Evolutionary conservation across 768 basidiomycete genomes (phyloP).

Genomic region (Termitomyces sp.): DNA sequence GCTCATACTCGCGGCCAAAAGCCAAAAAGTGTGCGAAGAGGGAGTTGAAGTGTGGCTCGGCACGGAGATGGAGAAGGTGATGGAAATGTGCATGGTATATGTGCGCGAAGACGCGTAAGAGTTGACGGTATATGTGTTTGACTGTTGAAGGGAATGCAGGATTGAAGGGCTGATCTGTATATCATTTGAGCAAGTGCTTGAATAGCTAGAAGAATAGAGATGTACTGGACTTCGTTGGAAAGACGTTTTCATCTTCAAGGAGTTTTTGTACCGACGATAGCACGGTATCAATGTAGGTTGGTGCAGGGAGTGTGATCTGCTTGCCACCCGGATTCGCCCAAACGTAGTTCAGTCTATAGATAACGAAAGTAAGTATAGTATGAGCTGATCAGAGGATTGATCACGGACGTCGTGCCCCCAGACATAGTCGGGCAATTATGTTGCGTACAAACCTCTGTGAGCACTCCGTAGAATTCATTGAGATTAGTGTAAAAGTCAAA

Average conservation of each 20-base stretch:
- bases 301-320: constrained; percentile 82
- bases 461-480: constrained; percentile 93
- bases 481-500: constrained; percentile 97
- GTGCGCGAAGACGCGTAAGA: constrained; percentile 95
- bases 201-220: constrained; percentile 5
- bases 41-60: constrained; percentile 94
- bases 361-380: neutral
- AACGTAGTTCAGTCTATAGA: constrained; percentile 76
- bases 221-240: constrained; percentile 93
- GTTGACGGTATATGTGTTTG: constrained; percentile 94
- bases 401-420: constrained; percentile 71
- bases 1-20: constrained; percentile 90
- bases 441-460: constrained; percentile 90
- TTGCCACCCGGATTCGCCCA: constrained; percentile 94
- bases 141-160: constrained; percentile 83
- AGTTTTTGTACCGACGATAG: constrained; percentile 96
- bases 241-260: constrained; percentile 89
- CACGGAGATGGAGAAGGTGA: constrained; percentile 86
- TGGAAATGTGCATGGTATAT: constrained; percentile 93
- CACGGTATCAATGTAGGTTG: constrained; percentile 96
- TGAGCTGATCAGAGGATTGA: neutral
- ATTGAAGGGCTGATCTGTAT: constrained; percentile 81
- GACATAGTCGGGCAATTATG: constrained; percentile 91
- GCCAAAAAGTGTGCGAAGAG: constrained; percentile 97
- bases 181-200: neutral